Base-by-base conservation (phyloP, 768 basidiomycete genomes). In the Kwoniella sp. region DNA sequence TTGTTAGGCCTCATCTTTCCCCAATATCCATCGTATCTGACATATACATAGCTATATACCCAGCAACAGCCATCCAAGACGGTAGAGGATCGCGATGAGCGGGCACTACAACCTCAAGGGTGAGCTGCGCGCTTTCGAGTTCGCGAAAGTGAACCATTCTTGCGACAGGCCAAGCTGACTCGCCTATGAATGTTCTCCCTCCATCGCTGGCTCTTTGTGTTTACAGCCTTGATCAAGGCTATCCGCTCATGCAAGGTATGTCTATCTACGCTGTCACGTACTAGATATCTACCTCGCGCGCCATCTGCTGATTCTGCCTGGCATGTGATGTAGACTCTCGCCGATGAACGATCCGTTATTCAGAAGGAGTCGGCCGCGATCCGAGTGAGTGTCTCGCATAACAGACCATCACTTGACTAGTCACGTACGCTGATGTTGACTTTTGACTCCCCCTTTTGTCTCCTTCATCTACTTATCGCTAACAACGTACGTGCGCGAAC, bases 351-450 rank as follows among this genome's bases (percentile, higher is more conserved):
- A 61, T 88, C 88, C 60, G 88, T 97, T 72, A 94, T 98, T 78
- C 90, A 95, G 78, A 93, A 96, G 79, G 95, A 98, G 83, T 93
- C 91, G 1, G 95, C 95, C 12, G 91, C 93, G 10, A 96, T 98
- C 72, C 33, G 78, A 50, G 72, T 77, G 29, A 36, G 75, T 64
- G 46, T 24, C n/a, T 30, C 13, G 5, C 22, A 1, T 47, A 25
- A 12, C n/a, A 12, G 19, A 29, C 8, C 17, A 8, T 22, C n/a
- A n/a, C n/a, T n/a, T n/a, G n/a, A n/a, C n/a, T n/a, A n/a, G n/a
- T n/a, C n/a, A n/a, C n/a, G n/a, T n/a, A n/a, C n/a, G n/a, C n/a
- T n/a, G n/a, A n/a, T n/a, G n/a, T n/a, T n/a, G n/a, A n/a, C n/a
- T n/a, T n/a, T n/a, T n/a, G n/a, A n/a, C n/a, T n/a, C n/a, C n/a